Evolutionary conservation across 768 basidiomycete species (phyloP), one percentile per base, ranked within the genome.

Genomic region (Calvatia gigantea): DNA sequence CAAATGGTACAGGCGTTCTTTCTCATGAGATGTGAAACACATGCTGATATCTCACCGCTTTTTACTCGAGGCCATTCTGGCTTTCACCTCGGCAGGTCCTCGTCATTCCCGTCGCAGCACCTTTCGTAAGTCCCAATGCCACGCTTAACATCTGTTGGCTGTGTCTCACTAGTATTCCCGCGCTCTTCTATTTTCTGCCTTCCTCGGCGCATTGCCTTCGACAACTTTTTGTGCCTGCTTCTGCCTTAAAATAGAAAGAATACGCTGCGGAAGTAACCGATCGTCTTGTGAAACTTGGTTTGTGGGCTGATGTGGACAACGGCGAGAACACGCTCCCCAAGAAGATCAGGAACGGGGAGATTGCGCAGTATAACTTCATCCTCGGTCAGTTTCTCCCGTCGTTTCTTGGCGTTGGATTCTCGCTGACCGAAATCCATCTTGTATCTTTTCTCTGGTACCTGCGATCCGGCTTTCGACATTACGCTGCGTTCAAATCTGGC

Each of bases 351-450:
- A 98, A 98, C 68, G 95, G 91, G 19, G 95, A 99, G 74, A 84
- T 96, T 60, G 91, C 94, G 29, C 96, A 98, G 70, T 97, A 96
- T 74, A 98, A 98, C 73, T 98, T 97, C 69, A 93, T 98, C 63
- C 80, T 98, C 61, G 94, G 95, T 97, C 58, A 52, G 86, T 70
- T 15, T 12, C 35, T 25, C 12, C 32, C 52, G 14, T 27, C 17
- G 27, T 38, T 28, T 45, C 43, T 57, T 44, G 45, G 29, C 12
- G 12, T 31, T 12, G 27, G 25, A 45, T 14, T 3, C 46, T 8
- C 39, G 46, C 23, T 46, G 59, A 23, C 45, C 32, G 11, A 2
- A 15, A 45, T 14, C 15, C 14, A 25, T 9, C 38, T 33, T 21
- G 14, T 49, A 29, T 31, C 11, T 21, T 15, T 15, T 29, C 14